Conservation (phyloP, 768 basidiomycete genomes). For the Phlebiopsis gigantea region DNA sequence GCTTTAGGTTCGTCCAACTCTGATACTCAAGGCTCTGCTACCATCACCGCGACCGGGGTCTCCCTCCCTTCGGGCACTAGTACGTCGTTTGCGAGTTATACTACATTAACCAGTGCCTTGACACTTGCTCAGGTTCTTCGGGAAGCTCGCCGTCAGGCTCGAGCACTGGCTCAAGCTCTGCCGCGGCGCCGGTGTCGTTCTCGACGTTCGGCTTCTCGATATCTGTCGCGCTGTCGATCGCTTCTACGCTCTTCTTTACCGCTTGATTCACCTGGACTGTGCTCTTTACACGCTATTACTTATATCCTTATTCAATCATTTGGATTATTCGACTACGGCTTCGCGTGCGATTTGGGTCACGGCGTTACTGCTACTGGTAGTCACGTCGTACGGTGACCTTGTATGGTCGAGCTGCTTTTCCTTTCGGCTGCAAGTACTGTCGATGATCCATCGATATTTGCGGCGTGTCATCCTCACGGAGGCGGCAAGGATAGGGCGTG, state of each 20-base stretch:
- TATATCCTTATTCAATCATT: neutral
- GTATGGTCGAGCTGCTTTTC: neutral
- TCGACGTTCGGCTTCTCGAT: conserved; percentile 2
- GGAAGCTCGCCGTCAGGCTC: neutral
- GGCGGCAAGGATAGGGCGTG: neutral
- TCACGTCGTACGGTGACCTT: too few relatives aligned
- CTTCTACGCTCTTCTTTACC: conserved; percentile 2
- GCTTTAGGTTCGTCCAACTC: conserved; percentile 16
- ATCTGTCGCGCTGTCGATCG: conserved; percentile 4
- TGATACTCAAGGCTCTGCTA: conserved; percentile 13
- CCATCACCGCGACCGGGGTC: conserved; percentile 13
- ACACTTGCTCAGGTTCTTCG: neutral
- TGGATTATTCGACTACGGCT: neutral
- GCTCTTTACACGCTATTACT: neutral
- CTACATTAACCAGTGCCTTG: neutral
- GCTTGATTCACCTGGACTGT: neutral
- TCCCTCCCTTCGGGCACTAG: conserved; percentile 16
- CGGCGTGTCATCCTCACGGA: neutral
- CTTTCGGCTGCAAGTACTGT: neutral
- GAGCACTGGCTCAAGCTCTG: neutral
- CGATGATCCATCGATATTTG: neutral
- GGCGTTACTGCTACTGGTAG: too few relatives aligned
- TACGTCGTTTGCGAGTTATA: neutral
- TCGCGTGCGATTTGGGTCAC: too few relatives aligned
- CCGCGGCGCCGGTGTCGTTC: neutral